These are phyloP conservation scores for Aspergillus sp. DNA, from an alignment of 2,329 filamentous ascomycete species.

Conservation along the genomic window DNA sequence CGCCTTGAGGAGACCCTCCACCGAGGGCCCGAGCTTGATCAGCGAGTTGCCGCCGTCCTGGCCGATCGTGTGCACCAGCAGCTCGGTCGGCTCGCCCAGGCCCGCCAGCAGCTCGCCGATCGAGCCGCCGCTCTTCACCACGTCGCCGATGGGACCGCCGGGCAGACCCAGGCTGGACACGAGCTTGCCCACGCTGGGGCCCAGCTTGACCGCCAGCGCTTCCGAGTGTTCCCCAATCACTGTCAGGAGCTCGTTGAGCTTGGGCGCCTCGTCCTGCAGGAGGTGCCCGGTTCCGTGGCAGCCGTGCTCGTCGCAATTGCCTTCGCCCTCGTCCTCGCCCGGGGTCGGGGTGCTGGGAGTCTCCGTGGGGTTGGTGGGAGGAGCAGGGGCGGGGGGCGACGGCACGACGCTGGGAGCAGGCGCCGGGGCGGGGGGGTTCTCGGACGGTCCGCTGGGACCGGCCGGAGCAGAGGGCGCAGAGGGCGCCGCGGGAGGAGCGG, in stretches of 20 bases:
- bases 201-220: slow-evolving; percentile 29
- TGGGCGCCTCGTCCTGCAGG: slow-evolving; percentile 30
- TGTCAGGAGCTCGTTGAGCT: slow-evolving; percentile 30
- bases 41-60: slow-evolving; percentile 11
- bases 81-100: slow-evolving; percentile 12
- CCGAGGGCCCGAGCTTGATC: slow-evolving; percentile 28
- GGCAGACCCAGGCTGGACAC: slow-evolving; percentile 28
- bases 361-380: not conserved
- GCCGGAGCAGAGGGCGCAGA: not conserved
- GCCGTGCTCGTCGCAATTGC: slow-evolving; percentile 10
- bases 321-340: not conserved
- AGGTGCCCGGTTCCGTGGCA: slow-evolving; percentile 28
- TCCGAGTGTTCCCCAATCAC: slow-evolving; percentile 28
- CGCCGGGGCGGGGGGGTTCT: not conserved
- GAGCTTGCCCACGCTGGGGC: slow-evolving; percentile 26
- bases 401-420: slow-evolving; percentile 1
- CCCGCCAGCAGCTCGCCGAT: not conserved
- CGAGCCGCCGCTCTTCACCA: not conserved
- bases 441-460: not conserved
- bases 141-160: not conserved
- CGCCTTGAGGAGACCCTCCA: slow-evolving; percentile 25
- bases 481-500: not conserved
- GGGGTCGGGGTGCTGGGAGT: not conserved
- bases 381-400: not conserved
- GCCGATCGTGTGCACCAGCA: not conserved